Percentiles rank a stretch among this genome's conserved stretches.
Conservation (phyloP, 257 asterid genomes). For the Solanum gandarillasii region DNA sequence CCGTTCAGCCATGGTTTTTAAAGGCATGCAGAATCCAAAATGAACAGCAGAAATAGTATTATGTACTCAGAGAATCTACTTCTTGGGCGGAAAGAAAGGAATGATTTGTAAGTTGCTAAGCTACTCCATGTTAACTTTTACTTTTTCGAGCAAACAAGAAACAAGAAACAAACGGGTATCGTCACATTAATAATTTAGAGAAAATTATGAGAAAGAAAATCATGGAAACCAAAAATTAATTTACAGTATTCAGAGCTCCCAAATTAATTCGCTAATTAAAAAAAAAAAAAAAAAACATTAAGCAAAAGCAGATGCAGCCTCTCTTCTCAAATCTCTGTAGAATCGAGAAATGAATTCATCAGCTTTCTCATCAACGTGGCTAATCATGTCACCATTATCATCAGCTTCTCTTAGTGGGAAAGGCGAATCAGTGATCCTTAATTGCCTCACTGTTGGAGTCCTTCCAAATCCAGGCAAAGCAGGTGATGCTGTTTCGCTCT, state of each 20-base stretch:
- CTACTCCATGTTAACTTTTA: background rate
- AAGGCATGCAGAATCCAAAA: no score
- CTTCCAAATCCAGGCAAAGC: conserved; percentile 25
- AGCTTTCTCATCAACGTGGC: conserved; percentile 19
- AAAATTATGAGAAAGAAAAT: background rate
- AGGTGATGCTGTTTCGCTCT: conserved; percentile 32
- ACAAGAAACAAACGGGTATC: background rate
- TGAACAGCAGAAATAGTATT: no score
- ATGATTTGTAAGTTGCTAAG: background rate
- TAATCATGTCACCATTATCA: background rate
- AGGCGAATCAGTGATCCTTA: conserved; percentile 29
- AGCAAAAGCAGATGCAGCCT: background rate
- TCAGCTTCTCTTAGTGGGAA: conserved; percentile 8
- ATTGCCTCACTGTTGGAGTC: conserved; percentile 28
- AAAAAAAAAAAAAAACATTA: no score
- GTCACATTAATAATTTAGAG: background rate
- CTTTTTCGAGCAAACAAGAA: background rate
- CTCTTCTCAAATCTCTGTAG: conserved; percentile 14
- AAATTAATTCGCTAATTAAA: background rate
- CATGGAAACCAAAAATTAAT: background rate
- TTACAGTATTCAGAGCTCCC: background rate
- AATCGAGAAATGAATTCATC: conserved; percentile 19
- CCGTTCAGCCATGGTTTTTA: no score
- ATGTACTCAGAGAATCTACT: no score
- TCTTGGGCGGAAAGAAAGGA: background rate